These are phyloP conservation scores for Comarum palustre DNA, from an alignment of 306 rosid genomes.

Conservation along the genomic window DNA sequence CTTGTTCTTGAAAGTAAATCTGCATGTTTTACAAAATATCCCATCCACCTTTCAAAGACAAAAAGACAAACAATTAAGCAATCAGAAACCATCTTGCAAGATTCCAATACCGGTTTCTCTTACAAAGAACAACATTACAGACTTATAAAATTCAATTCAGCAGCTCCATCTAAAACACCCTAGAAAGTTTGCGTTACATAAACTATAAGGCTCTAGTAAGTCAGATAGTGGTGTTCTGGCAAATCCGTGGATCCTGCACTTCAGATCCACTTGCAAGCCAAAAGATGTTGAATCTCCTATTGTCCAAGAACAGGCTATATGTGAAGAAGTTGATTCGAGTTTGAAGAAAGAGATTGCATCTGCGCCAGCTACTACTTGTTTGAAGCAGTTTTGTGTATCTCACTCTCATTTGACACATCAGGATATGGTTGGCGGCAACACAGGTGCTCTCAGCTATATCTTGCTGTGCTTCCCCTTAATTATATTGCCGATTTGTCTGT, in stretches of 20 bases:
- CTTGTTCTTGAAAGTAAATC: no score
- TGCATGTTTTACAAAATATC: no score
- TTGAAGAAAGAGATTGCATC: conserved; percentile 19
- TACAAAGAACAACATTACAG: no score
- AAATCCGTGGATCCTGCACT: conserved; percentile 59
- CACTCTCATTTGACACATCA: conserved; percentile 21
- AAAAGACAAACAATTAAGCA: no score
- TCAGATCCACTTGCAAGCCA: conserved; percentile 31
- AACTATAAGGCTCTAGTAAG: no score
- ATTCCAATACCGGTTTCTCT: no score
- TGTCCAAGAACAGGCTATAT: conserved; percentile 19
- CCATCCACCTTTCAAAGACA: no score
- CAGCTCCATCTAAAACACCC: no score
- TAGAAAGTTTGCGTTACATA: no score
- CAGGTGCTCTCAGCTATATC: conserved; percentile 34
- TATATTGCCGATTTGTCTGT: background rate
- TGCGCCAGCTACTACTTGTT: conserved; percentile 4
- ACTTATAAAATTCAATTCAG: no score
- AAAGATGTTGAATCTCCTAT: conserved; percentile 22
- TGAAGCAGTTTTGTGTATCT: conserved; percentile 15
- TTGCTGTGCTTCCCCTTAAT: conserved; percentile 13
- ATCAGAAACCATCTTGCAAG: no score
- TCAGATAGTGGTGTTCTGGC: conserved; percentile 26
- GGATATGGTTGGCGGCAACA: conserved; percentile 26
- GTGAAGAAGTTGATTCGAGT: conserved; percentile 20